A percentile compares a stretch with the other conserved stretches of the same genome.
Evolutionary conservation across 257 asterid genomes (phyloP).

Genomic region (Mitragyna speciosa): DNA sequence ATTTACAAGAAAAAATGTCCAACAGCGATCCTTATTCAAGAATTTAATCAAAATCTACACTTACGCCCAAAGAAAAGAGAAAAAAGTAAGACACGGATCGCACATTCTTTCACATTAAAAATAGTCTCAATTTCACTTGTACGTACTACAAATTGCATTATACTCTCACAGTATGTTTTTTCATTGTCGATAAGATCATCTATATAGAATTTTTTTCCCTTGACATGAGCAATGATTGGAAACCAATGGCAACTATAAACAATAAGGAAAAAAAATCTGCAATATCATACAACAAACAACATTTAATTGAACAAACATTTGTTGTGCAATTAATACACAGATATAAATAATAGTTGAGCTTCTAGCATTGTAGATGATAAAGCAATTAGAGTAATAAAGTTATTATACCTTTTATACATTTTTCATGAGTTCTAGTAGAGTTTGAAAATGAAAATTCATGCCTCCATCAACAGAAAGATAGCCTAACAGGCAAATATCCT

Average conservation of each 20-base stretch:
- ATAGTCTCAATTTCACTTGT: background rate
- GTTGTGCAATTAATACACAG: no score
- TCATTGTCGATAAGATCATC: background rate
- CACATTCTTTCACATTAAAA: background rate
- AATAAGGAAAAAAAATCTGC: background rate
- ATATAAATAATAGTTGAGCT: no score
- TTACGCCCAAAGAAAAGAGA: no score
- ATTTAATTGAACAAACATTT: no score
- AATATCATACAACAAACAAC: no score
- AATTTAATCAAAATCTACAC: background rate
- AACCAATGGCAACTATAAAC: background rate
- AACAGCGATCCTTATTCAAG: background rate
- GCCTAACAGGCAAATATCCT: no score
- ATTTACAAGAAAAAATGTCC: background rate
- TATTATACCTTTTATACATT: no score
- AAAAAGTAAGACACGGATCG: background rate
- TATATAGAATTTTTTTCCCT: background rate
- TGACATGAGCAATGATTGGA: background rate
- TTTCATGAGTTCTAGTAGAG: no score
- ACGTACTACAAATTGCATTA: background rate
- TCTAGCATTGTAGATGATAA: no score
- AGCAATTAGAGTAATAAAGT: no score
- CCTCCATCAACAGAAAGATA: no score
- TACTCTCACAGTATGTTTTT: background rate
- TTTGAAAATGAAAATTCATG: no score